Evolutionary conservation across 2,329 filamentous ascomycete genomes (phyloP), one percentile per base, ranked within the genome.

Genomic region (Verticillium longisporum): DNA sequence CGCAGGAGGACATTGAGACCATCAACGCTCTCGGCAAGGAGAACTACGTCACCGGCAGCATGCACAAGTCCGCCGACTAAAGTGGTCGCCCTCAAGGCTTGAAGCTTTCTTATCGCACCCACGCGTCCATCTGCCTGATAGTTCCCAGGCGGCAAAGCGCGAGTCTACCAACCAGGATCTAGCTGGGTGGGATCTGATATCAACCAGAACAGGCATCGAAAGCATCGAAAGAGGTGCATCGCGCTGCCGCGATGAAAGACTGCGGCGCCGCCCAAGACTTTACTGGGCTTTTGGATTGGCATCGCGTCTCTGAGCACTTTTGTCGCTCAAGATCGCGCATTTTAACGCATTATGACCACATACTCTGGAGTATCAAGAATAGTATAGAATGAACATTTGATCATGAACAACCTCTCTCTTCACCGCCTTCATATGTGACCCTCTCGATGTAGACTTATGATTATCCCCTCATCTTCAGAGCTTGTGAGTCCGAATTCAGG

Each of bases 1-100:
- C 79, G 1, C 66, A 70, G 0, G 81, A 82, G 58, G 87, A 90
- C 31, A 54, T 65, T 15, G 58, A 59, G 34, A 38, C 57, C 60
- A 61, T 86, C 58, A 74, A 78, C 45, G 67, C 63, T 0, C 66
- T 68, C 37, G 57, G 57, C 45, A 66, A 63, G 41, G 66, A 68
- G 65, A 64, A 64, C 59, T 68, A 68, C 61, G 65, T 68, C 38
- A 68, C 66, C 57, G 66, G 75, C 66, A 72, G 68, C 64, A 75
- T 77, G 70, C 75, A 77, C 69, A 75, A 75, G 69, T 74, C 74
- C 41, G 55, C 63, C 33, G 74, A 77, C 66, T 77, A 62, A 73
- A 66, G 32, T 55, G 54, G 6, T 32, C 13, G 14, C 13, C 14
- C 5, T 13, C 4, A 14, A 55, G 54, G 13, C 33, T 55, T 55